Evolutionary conservation across 805 yeast genomes (phyloP).

Genomic region (Candida namnaoensis): DNA sequence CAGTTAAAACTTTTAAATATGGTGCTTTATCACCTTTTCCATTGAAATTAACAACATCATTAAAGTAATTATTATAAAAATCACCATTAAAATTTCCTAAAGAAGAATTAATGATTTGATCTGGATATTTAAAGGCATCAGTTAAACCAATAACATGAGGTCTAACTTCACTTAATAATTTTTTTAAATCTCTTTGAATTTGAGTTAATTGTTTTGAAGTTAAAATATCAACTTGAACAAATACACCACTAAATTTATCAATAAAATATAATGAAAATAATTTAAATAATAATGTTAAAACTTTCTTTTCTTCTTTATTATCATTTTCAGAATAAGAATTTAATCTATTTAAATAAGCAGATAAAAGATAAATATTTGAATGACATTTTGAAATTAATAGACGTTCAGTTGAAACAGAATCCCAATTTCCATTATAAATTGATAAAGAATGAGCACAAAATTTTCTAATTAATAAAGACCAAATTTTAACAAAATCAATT

Average conservation of each 20-base stretch:
- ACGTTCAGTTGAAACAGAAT: constrained; percentile 28
- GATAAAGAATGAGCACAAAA: constrained; percentile 20
- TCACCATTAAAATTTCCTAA: constrained; percentile 79
- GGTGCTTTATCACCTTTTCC: constrained; percentile 41
- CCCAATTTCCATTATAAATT: constrained; percentile 23
- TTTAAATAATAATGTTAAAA: constrained; percentile 45
- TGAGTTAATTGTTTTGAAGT: constrained; percentile 37
- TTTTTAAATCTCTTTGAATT: constrained; percentile 33
- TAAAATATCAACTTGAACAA: constrained; percentile 55
- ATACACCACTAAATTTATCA: constrained; percentile 64
- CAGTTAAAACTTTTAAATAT: constrained; percentile 30
- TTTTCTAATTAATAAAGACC: constrained; percentile 26
- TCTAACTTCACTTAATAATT: constrained; percentile 43
- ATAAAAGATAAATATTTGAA: constrained; percentile 27
- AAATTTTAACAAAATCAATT: constrained; percentile 15
- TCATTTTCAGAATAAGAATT: constrained; percentile 10
- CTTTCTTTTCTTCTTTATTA: constrained; percentile 29
- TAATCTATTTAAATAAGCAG: constrained; percentile 19
- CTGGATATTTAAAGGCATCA: constrained; percentile 78
- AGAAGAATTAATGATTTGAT: constrained; percentile 73
- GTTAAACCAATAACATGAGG: constrained; percentile 69
- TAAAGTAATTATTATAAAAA: constrained; percentile 72
- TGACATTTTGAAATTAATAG: constrained; percentile 30
- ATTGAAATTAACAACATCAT: constrained; percentile 44
- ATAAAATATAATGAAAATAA: constrained; percentile 59